Evolutionary conservation across 495 filamentous ascomycete genomes (phyloP).

Genomic region (Daldinia concentrica): DNA sequence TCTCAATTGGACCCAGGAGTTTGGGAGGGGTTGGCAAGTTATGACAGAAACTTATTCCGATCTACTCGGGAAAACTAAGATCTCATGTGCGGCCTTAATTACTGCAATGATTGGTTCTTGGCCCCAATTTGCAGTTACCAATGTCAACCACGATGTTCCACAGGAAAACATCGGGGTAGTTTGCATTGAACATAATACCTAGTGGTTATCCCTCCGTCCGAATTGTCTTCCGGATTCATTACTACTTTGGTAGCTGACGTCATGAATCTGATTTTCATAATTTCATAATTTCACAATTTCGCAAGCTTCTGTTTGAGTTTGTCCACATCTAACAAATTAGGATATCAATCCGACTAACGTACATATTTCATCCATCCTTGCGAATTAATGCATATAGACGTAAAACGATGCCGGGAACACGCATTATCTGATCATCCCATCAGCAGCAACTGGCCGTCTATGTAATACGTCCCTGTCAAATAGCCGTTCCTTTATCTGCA

Average conservation of each 20-base stretch:
- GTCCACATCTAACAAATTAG: constrained; percentile 9
- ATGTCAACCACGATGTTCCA: neutral
- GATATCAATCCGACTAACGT: neutral
- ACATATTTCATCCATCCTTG: neutral
- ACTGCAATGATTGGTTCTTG: constrained; percentile 1
- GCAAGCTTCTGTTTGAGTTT: constrained; percentile 25
- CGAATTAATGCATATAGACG: constrained; percentile 13
- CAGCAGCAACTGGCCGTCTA: constrained; percentile 20
- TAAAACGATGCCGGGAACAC: constrained; percentile 26
- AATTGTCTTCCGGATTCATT: constrained; percentile 1
- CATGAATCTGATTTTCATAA: constrained; percentile 17
- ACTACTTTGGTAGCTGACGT: constrained; percentile 28
- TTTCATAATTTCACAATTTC: neutral
- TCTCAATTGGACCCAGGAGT: constrained; percentile 42
- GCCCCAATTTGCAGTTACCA: constrained; percentile 16
- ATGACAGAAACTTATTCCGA: constrained; percentile 24
- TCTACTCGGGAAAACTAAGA: constrained; percentile 18
- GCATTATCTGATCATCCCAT: constrained; percentile 40
- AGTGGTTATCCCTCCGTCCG: constrained; percentile 8
- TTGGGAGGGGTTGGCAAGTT: constrained; percentile 35
- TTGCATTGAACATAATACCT: constrained; percentile 6
- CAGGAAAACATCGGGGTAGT: constrained; percentile 5
- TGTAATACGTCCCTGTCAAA: constrained; percentile 31
- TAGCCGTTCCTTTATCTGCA: constrained; percentile 39
- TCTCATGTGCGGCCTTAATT: constrained; percentile 12